A percentile compares a stretch with the other conserved stretches of the same genome.
These are phyloP conservation scores for Glycine latifolia DNA, from an alignment of 306 rosid genomes.

Conservation along the genomic window DNA sequence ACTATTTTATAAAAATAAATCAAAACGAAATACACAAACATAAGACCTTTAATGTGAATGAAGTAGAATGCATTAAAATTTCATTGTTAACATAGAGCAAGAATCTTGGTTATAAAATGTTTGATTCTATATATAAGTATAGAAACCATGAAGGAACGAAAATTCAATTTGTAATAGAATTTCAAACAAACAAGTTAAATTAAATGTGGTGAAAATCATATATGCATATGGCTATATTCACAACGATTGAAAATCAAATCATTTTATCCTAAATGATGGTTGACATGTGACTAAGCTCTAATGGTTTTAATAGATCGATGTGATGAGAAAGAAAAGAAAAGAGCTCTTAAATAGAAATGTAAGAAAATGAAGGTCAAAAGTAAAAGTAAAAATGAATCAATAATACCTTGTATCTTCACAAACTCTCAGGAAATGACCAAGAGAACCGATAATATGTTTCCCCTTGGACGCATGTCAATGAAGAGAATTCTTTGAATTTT, in stretches of 20 bases:
- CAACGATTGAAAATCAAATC: background rate
- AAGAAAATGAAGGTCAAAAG: slow-evolving; percentile 47
- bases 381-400: slow-evolving; percentile 42
- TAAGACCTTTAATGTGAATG: background rate
- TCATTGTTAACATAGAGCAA: background rate
- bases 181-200: background rate
- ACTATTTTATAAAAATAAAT: background rate
- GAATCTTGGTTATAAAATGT: slow-evolving; percentile 5
- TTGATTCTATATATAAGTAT: background rate
- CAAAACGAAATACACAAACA: background rate
- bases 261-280: background rate
- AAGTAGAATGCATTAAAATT: background rate
- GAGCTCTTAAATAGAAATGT: background rate
- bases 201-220: background rate
- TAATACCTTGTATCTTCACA: slow-evolving; percentile 27
- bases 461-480: slow-evolving; percentile 25
- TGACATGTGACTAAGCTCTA: background rate
- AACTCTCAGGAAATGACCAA: slow-evolving; percentile 26
- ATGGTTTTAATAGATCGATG: background rate
- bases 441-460: slow-evolving; percentile 31
- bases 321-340: background rate
- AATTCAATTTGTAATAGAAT: slow-evolving; percentile 37
- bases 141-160: slow-evolving; percentile 3
- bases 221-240: background rate
- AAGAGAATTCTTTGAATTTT: slow-evolving; percentile 25